Base-by-base conservation (phyloP, 306 rosid genomes). In the Herpetospermum pedunculosum region DNA sequence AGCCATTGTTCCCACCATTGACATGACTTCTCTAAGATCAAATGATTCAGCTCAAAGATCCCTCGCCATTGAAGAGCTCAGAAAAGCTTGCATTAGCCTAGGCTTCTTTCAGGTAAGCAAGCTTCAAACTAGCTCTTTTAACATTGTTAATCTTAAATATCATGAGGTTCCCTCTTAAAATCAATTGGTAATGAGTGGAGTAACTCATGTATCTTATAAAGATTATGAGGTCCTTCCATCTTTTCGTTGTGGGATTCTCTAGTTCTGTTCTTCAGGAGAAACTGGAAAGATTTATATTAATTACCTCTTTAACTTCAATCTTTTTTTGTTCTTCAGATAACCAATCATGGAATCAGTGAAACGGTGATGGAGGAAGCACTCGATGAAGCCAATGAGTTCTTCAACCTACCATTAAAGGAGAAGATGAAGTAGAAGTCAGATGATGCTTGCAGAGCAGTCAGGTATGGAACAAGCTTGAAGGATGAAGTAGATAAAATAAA, bases 91-190 rank as follows among this genome's bases (percentile, higher is more conserved):
- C 75, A 83, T 44, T 44, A 77, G 75, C 8, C 14, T 78, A 8
- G 92, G 90, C 62, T 88, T 85, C 84, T 83, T 88, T 63, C 84
- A 85, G 26, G 87, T 80, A 72, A 72, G 70, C 55, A 62, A 38
- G 69, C n/a, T n/a, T n/a, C 49, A 54, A n/a, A 19, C 46, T 13
- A n/a, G n/a, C n/a, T 64, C 71, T 16, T 23, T 59, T 59, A 14
- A 8, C 71, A 64, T 64, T 64, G 41, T 28, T 34, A 64, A 18
- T 47, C n/a, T n/a, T n/a, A n/a, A n/a, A n/a, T n/a, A n/a, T n/a
- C n/a, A n/a, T n/a, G n/a, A n/a, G n/a, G n/a, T n/a, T n/a, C n/a
- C n/a, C n/a, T n/a, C n/a, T n/a, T n/a, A n/a, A n/a, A n/a, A n/a
- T n/a, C n/a, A n/a, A n/a, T n/a, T n/a, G n/a, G n/a, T n/a, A n/a